Evolutionary conservation across 352 stramenopile genomes (phyloP).

Genomic region (Thraustochytrium striatum): DNA sequence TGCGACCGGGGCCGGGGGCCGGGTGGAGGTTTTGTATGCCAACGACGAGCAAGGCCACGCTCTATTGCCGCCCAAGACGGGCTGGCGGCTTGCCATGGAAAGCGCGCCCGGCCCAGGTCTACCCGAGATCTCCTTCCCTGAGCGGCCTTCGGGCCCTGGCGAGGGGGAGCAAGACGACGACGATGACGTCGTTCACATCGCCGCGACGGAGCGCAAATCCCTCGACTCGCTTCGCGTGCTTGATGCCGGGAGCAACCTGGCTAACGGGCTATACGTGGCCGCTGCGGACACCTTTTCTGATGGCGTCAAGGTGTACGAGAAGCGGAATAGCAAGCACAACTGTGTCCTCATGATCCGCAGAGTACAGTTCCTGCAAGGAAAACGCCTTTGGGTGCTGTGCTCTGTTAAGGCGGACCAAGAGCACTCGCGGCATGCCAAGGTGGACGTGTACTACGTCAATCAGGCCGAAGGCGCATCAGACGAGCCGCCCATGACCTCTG

Average conservation of each 20-base stretch:
- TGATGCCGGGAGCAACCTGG: not conserved
- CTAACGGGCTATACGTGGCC: constrained; percentile 9
- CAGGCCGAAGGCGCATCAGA: not conserved
- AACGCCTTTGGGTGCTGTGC: constrained; percentile 4
- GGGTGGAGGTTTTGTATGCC: not conserved
- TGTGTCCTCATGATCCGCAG: not conserved
- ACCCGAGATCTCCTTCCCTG: too few species aligned
- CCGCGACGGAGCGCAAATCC: not conserved
- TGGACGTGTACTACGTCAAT: constrained; percentile 13
- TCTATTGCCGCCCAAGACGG: constrained; percentile 3
- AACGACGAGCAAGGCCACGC: not conserved
- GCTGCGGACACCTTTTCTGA: not conserved
- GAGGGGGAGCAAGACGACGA: not conserved
- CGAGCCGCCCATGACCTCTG: not conserved
- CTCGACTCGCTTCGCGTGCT: not conserved
- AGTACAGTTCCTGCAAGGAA: not conserved
- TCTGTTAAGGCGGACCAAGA: not conserved
- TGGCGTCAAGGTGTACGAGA: constrained; percentile 16
- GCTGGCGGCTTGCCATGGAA: not conserved
- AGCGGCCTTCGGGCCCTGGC: too few species aligned
- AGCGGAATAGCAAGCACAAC: not conserved
- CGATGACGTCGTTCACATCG: not conserved
- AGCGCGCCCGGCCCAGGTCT: too few species aligned
- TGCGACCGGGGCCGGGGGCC: not conserved
- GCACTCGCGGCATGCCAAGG: not conserved